phyloP scores from a whole-genome alignment of 2,329 filamentous ascomycete genomes.

The Sporothrix pseudoabietina region DNA sequence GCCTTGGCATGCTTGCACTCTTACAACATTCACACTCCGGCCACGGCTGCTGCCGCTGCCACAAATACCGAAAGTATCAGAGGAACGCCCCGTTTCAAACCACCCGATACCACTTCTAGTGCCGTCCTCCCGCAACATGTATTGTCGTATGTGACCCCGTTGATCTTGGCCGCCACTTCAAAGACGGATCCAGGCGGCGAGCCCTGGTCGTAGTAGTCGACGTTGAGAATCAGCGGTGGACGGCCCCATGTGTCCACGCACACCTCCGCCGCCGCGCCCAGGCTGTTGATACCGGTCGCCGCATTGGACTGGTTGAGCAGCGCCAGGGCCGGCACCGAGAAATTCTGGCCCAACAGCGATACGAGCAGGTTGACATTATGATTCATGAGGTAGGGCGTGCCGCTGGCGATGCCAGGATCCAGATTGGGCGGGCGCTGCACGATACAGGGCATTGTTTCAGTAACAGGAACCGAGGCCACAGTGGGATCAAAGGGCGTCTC shows the following conservation, averaged over 20 bases:
- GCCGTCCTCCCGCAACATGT: conserved; percentile 57
- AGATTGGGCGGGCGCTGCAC: conserved; percentile 75
- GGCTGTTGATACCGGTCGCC: conserved; percentile 63
- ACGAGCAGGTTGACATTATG: conserved; percentile 88
- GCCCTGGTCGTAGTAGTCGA: conserved; percentile 82
- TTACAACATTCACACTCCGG: not conserved
- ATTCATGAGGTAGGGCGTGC: conserved; percentile 79
- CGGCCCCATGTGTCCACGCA: conserved; percentile 65
- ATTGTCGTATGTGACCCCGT: conserved; percentile 69
- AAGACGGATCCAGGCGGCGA: conserved; percentile 71
- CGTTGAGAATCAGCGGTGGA: conserved; percentile 76
- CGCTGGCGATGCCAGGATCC: conserved; percentile 52
- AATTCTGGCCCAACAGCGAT: conserved; percentile 60
- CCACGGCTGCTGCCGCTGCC: not conserved
- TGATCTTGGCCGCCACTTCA: conserved; percentile 68
- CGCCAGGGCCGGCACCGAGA: conserved; percentile 73
- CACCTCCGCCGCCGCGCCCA: conserved; percentile 64
- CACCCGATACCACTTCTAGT: not conserved
- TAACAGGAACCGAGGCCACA: conserved; percentile 40
- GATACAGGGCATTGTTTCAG: conserved; percentile 71
- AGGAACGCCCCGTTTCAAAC: not conserved
- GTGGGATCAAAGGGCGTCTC: conserved; percentile 81
- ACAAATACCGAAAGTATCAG: not conserved
- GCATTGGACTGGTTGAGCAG: conserved; percentile 73
- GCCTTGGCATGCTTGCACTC: not conserved